These are phyloP conservation scores for Isoetes taiwanensis DNA, from an alignment of 75 land plant species.

Conservation along the genomic window DNA sequence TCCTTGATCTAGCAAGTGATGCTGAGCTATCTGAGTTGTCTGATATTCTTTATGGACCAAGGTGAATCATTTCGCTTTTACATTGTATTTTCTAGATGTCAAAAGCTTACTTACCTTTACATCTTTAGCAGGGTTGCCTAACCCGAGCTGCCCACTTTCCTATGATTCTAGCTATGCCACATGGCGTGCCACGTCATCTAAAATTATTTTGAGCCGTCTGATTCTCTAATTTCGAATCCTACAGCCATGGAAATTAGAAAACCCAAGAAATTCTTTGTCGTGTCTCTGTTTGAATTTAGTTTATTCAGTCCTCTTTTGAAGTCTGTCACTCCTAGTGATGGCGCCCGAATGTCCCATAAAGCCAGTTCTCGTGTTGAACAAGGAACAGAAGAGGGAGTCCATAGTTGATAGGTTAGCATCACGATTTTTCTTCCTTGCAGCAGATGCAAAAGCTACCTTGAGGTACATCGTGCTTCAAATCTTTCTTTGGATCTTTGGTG, in stretches of 20 bases:
- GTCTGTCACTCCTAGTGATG: conserved; percentile 38
- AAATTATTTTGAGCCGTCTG: too few species aligned
- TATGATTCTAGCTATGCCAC: too few species aligned
- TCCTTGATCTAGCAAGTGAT: conserved; percentile 78
- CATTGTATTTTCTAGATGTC: neutral
- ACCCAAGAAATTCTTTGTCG: too few species aligned
- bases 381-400: conserved; percentile 42
- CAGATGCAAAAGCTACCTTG: conserved; percentile 77
- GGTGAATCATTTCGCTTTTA: conserved; percentile 21
- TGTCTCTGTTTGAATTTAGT: conserved; percentile 21
- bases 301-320: conserved; percentile 84
- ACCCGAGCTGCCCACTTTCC: too few species aligned
- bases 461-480: conserved; percentile 25
- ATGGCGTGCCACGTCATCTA: too few species aligned
- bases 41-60: conserved; percentile 63
- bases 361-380: conserved; percentile 28
- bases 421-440: conserved; percentile 76
- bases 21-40: conserved; percentile 60
- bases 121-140: too few species aligned
- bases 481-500: neutral
- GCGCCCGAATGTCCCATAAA: conserved; percentile 21
- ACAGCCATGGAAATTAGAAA: too few species aligned
- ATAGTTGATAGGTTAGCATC: conserved; percentile 62
- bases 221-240: too few species aligned
- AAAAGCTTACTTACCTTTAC: neutral